Evolutionary conservation across 768 basidiomycete species (phyloP).

Genomic region (Kwoniella europaea): DNA sequence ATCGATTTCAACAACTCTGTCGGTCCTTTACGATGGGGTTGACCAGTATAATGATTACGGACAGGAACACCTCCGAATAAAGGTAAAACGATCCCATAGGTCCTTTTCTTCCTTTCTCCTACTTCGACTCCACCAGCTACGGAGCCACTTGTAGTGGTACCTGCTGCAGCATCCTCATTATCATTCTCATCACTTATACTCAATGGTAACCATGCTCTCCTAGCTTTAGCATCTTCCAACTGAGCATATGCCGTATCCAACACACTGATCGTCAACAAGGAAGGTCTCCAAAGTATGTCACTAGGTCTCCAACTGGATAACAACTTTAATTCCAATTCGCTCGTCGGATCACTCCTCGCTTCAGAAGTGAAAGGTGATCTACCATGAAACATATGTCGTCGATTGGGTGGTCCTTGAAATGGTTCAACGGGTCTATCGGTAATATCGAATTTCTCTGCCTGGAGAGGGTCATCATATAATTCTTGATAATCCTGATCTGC

Average conservation of each 20-base stretch:
- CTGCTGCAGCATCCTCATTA: constrained; percentile 20
- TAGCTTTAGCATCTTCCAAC: constrained; percentile 30
- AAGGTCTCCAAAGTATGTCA: constrained; percentile 49
- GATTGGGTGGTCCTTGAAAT: constrained; percentile 36
- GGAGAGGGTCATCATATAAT: not conserved
- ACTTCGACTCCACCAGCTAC: constrained; percentile 7
- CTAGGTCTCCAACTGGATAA: constrained; percentile 40
- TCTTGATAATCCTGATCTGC: not conserved
- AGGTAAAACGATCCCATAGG: constrained; percentile 26
- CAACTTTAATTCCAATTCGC: constrained; percentile 21
- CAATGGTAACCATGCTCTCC: constrained; percentile 39
- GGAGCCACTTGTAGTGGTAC: not conserved
- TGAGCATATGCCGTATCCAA: constrained; percentile 46
- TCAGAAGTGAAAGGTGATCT: constrained; percentile 14
- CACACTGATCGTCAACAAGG: constrained; percentile 44
- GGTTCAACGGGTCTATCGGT: constrained; percentile 33
- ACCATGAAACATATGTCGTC: constrained; percentile 39
- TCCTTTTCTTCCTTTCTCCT: constrained; percentile 11
- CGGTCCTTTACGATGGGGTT: constrained; percentile 31
- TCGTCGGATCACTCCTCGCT: not conserved
- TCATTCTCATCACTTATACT: constrained; percentile 28
- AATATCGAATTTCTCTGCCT: not conserved
- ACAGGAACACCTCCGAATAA: constrained; percentile 31
- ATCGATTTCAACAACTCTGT: constrained; percentile 42
- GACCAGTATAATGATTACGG: constrained; percentile 27